A percentile compares a stretch with the other conserved stretches of the same genome.
Evolutionary conservation across 257 asterid species (phyloP).

Genomic region (Coffea canephora): DNA sequence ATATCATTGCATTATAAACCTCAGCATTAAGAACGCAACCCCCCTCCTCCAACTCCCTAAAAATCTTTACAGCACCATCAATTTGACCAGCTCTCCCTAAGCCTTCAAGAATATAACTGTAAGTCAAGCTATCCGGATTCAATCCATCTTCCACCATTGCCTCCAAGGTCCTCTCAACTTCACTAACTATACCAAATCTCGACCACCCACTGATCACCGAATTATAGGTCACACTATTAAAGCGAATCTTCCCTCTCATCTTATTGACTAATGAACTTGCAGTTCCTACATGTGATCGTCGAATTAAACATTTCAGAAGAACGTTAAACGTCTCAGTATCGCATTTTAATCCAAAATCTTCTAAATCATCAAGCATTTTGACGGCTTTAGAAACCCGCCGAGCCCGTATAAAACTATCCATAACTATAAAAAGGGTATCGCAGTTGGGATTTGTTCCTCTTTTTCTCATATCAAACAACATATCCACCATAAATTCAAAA

Average conservation of each 20-base stretch:
- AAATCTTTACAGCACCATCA: slow-evolving; percentile 57
- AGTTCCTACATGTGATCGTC: slow-evolving; percentile 50
- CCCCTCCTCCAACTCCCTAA: slow-evolving; percentile 53
- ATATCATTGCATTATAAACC: slow-evolving; percentile 79
- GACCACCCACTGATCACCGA: slow-evolving; percentile 80
- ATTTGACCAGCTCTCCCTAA: slow-evolving; percentile 61
- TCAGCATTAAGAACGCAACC: slow-evolving; percentile 32
- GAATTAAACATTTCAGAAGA: slow-evolving; percentile 56
- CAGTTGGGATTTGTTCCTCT: slow-evolving; percentile 40
- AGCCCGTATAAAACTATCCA: slow-evolving; percentile 73
- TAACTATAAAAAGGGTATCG: slow-evolving; percentile 49
- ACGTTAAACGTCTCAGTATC: slow-evolving; percentile 46
- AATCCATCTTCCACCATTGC: slow-evolving; percentile 72
- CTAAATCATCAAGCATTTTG: slow-evolving; percentile 47
- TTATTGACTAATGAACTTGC: slow-evolving; percentile 60
- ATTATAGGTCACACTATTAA: slow-evolving; percentile 48
- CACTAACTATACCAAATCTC: slow-evolving; percentile 56
- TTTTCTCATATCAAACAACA: slow-evolving; percentile 46
- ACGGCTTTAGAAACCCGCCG: slow-evolving; percentile 52
- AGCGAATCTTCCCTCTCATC: slow-evolving; percentile 50
- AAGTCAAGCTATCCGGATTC: slow-evolving; percentile 58
- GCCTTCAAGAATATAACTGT: slow-evolving; percentile 60
- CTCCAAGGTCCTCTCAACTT: slow-evolving; percentile 57
- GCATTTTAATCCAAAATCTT: slow-evolving; percentile 47
- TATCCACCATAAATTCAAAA: slow-evolving; percentile 57